Base-by-base conservation (phyloP, 306 rosid species). In the Inga leiocalycina region DNA sequence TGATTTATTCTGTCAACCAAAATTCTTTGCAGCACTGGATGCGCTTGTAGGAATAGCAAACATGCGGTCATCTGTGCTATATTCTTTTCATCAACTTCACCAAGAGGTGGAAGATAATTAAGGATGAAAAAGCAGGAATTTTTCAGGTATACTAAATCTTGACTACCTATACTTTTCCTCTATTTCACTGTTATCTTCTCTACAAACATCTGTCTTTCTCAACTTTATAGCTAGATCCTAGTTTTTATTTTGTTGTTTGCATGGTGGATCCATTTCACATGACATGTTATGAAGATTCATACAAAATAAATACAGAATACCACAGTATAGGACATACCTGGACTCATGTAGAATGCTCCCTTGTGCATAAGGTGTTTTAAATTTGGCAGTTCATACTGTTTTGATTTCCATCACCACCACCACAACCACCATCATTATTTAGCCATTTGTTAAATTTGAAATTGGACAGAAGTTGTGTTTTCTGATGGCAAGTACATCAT, bases 31-130 rank as follows among this genome's bases (percentile, higher is more conserved):
- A 94, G 99, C 98, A 19, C 87, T 96, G 0, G 98, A 92, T 77
- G 86, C 87, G 37, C 86, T 96, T 2, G 75, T 96, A 81, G 97
- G 90, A 85, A 86, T 96, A 56, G 98, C 97, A 46, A 92, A 96
- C 81, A 79, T 86, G 87, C 94, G 86, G 45, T 86, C 92, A 10
- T 86, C 88, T 61, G 76, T 96, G 86, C 84, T 86, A 37, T 59
- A 84, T 76, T 85, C 89, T 69, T 92, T 85, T 80, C 67, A 90
- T 66, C 86, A 86, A 83, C 89, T 94, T 80, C 88, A 46, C 68
- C 87, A 87, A 80, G 88, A 86, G 81, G 46, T 75, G 78, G 96
- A 91, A 51, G 88, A 84, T 79, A 24, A 87, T 39, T 59, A 89
- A 76, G 80, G 79, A 83, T 89, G 84, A 88, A 77, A 83, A 78